Base-by-base conservation (phyloP, 78 protist genomes). In the Cavenderia fasciculata region DNA sequence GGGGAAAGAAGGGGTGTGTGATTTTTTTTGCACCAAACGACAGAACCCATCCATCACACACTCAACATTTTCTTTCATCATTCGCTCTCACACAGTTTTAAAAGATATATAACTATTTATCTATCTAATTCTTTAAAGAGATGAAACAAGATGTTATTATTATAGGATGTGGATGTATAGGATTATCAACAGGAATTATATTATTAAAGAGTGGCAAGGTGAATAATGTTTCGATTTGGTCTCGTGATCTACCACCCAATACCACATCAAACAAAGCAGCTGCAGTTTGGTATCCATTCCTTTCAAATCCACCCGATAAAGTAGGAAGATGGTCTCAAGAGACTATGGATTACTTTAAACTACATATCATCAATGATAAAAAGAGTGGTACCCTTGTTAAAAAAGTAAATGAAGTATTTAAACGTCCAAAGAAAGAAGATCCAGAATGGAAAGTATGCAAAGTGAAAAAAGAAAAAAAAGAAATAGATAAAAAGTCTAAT, bases 381-480 rank as follows among this genome's bases (percentile, higher is more conserved):
- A 54, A 68, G 18, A 66, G 79, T 14, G 90, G 90, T 43, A 82
- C 90, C 2, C 46, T 82, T 23, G 33, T 34, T 7, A 65, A 68
- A 25, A 82, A 82, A 56, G 90, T 82, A 0, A 52, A 82, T 40
- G 90, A 82, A 56, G 18, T 82, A 14, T 82, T 52, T 33, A 51
- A 70, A 47, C 27, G 25, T 52, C 78, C 70, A 52, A 27, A 68
- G 6, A 21, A 21, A 43, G 71, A 68, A 4, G 69, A 65, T 23
- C 90, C 90, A 44, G 90, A 68, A 12, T 82, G 90, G 90, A 66
- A 31, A n/a, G n/a, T n/a, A n/a, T n/a, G n/a, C n/a, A n/a, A n/a
- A n/a, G n/a, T n/a, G n/a, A n/a, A n/a, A n/a, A n/a, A n/a, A n/a
- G n/a, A n/a, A n/a, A n/a, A n/a, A n/a, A n/a, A n/a, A n/a, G n/a